phyloP scores from a whole-genome alignment of 176 grass and related monocot genomes.

The Avena sativa region DNA sequence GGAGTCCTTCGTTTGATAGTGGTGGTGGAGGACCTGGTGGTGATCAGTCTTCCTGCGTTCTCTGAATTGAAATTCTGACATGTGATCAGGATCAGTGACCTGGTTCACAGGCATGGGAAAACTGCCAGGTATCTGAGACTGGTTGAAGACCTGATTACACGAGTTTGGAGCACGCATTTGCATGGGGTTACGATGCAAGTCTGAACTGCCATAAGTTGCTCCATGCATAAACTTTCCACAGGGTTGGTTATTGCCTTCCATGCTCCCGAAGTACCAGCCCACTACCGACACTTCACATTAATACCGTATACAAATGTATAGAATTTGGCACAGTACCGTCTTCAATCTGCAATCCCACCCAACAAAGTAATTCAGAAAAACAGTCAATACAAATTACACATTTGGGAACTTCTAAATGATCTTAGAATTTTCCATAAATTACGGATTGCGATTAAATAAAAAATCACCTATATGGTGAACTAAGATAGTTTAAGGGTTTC shows the following conservation, averaged over 20 bases:
- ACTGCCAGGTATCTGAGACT: slow-evolving; percentile 31
- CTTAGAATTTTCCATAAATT: background rate
- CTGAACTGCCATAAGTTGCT: slow-evolving; percentile 55
- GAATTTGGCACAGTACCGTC: background rate
- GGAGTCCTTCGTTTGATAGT: slow-evolving; percentile 32
- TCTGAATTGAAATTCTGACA: slow-evolving; percentile 45
- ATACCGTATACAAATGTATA: background rate
- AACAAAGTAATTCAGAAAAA: slow-evolving; percentile 17
- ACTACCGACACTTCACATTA: background rate
- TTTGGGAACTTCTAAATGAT: background rate
- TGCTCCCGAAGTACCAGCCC: slow-evolving; percentile 34
- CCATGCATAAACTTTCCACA: slow-evolving; percentile 67
- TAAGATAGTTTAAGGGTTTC: background rate
- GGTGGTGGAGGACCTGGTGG: slow-evolving; percentile 38
- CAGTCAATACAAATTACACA: slow-evolving; percentile 12
- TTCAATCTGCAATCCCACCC: slow-evolving; percentile 2
- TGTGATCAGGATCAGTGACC: slow-evolving; percentile 59
- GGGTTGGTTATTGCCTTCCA: slow-evolving; percentile 68
- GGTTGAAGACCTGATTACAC: slow-evolving; percentile 48
- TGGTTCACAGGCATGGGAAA: slow-evolving; percentile 43
- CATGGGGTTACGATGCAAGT: slow-evolving; percentile 53
- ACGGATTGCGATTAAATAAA: background rate
- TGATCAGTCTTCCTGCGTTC: slow-evolving; percentile 56
- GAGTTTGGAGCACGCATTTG: slow-evolving; percentile 48
- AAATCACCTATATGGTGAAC: background rate